Evolutionary conservation across 768 basidiomycete species (phyloP), one percentile per base, ranked within the genome.

Genomic region (Psilocybe azurescens): DNA sequence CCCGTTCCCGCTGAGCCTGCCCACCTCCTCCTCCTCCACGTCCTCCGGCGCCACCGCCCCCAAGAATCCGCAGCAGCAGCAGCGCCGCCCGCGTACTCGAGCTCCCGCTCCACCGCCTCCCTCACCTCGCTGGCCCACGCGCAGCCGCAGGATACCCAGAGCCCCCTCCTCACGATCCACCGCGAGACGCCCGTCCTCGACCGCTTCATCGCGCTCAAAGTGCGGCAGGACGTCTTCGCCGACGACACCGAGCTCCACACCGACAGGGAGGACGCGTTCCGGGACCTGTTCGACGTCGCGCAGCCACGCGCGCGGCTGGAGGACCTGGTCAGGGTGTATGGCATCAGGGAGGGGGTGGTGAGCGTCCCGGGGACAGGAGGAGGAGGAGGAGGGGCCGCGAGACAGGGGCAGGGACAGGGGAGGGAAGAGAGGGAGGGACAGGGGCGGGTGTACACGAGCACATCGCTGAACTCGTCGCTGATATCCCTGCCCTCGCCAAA

Each of bases 231-330:
- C 74, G 82, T 93, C 48, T 88, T 89, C 80, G 77, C 81, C 44
- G 91, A 93, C 73, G 89, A 92, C 52, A 81, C 83, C 2, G 86
- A 87, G 70, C 80, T 94, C 20, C 91, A 94, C 66, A 83, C 92
- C 51, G 89, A 89, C 67, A 80, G 88, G 11, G 87, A 89, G 58
- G 91, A 93, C 71, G 81, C 83, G 9, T 94, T 90, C 78, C 87
- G 86, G 61, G 93, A 94, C 67, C 75, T 94, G 28, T 94, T 94
- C 70, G 89, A 90, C 64, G 82, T 90, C 56, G 82, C 79, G 65
- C 90, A 94, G 75, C 93, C 93, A 4, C 84, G 86, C 53, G 84
- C 86, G 30, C 78, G 93, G 20, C 71, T 90, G n/a, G 93, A 94
- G 73, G 93, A 94, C 71, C 80, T 94, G 39, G 80, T 93, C 8